Conservation (phyloP, 169 alveolate genomes). For the Perkinsus marinus region DNA sequence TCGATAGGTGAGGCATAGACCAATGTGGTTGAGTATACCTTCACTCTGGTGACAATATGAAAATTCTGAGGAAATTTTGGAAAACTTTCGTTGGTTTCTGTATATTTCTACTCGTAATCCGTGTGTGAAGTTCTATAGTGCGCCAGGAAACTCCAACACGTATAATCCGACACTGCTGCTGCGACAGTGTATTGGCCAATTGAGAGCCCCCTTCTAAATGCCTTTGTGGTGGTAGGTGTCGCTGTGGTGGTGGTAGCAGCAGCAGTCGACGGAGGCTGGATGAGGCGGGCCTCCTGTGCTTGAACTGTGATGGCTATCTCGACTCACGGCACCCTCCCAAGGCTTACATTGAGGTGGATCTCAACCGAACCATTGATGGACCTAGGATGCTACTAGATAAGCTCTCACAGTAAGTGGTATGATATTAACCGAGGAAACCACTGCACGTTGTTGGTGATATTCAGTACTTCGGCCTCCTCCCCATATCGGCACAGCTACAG, state of each 20-base stretch:
- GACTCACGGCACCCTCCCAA: not conserved
- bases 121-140: no score
- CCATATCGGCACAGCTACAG: not conserved
- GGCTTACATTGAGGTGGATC: not conserved
- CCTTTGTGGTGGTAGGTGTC: not conserved
- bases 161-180: no score
- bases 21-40: no score
- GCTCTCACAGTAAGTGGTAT: not conserved
- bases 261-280: not conserved
- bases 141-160: no score
- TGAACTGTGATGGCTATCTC: not conserved
- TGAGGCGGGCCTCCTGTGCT: not conserved
- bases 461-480: not conserved
- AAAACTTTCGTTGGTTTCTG: no score
- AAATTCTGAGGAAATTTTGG: no score
- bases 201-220: no score
- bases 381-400: not conserved
- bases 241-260: not conserved
- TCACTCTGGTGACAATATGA: no score
- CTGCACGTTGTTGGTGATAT: not conserved
- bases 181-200: no score
- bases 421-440: no score
- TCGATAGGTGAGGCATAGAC: no score
- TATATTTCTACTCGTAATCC: no score
- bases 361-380: not conserved